Percentiles rank a stretch among this genome's conserved stretches.
Conservation (phyloP, 805 yeast species). For the Cyberlindnera saturnus region DNA sequence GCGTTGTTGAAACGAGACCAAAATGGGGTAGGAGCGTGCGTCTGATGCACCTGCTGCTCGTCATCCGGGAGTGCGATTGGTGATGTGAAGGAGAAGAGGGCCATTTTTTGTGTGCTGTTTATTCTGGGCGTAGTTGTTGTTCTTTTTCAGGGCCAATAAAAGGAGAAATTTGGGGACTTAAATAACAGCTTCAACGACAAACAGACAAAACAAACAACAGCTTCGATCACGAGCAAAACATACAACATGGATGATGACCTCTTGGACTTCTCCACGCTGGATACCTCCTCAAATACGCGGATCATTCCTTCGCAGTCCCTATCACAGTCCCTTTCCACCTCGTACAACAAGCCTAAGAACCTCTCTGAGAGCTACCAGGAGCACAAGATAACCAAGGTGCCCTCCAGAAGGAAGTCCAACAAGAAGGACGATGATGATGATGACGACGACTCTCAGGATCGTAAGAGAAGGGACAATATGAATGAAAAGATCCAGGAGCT, state of each 20-base stretch:
- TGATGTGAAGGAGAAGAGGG: slow-evolving; percentile 6
- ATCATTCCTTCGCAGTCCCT: background rate
- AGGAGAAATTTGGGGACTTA: too few species aligned
- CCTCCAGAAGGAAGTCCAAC: slow-evolving; percentile 16
- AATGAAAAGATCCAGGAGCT: slow-evolving; percentile 53
- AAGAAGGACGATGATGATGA: slow-evolving; percentile 14
- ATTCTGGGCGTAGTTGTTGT: background rate
- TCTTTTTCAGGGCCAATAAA: background rate
- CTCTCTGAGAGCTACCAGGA: slow-evolving; percentile 19
- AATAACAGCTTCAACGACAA: too few species aligned
- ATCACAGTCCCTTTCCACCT: slow-evolving; percentile 8
- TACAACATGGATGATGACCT: slow-evolving; percentile 15
- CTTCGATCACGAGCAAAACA: background rate
- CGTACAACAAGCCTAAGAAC: slow-evolving; percentile 21
- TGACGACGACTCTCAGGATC: slow-evolving; percentile 31
- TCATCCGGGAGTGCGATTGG: slow-evolving; percentile 13
- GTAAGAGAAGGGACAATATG: slow-evolving; percentile 50
- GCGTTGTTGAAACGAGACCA: slow-evolving; percentile 4
- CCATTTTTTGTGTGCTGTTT: background rate
- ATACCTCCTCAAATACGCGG: slow-evolving; percentile 9
- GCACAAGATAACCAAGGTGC: slow-evolving; percentile 17
- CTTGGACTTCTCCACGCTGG: slow-evolving; percentile 17
- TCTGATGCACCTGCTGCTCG: slow-evolving; percentile 3
- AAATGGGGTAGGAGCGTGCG: background rate
- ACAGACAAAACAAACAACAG: too few species aligned